Base-by-base conservation (phyloP, 768 basidiomycete genomes). In the Podaxis mareebaensis region DNA sequence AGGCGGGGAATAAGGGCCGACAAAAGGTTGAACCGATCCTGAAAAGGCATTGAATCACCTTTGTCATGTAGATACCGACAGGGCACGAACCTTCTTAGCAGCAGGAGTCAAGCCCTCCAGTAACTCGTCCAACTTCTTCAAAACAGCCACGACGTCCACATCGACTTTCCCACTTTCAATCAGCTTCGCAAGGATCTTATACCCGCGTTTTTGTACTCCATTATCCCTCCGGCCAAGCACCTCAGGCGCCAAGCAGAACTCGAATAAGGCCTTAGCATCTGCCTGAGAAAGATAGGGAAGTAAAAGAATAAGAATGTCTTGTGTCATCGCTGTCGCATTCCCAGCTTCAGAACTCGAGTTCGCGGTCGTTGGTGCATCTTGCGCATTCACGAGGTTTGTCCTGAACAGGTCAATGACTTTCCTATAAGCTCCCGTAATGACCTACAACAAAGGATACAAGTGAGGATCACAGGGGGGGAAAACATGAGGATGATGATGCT, bases 151-250 rank as follows among this genome's bases (percentile, higher is more conserved):
- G 12, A 80, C 82, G 64, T 86, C 83, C 49, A 81, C 68, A 36
- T 72, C 71, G 33, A 89, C 78, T 70, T 90, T 89, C 0, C 79
- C 82, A 57, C 79, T 79, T 70, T 90, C 89, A n/a, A 89, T 75
- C 46, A 95, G 73, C 67, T 89, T 89, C 36, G 89, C 81, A 15
- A 99, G 81, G 17, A 91, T 87, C 71, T 96, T 91, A 78, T 99
- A 99, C 8, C 89, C 92, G 67, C 96, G 92, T 77, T 99, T 99
- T 77, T 99, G 96, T 4, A 96, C 88, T 3, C 88, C 93, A 56
- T 92, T 92, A 69, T 98, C 95, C 68, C 79, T 85, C 68, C 86
- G 87, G 58, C 84, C 83, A 4, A 99, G 79, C 24, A 97, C 84
- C 33, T 86, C 84, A 1, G 81, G 72, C 0, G 83, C 80, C n/a